A percentile compares a stretch with the other conserved stretches of the same genome.
Evolutionary conservation across 78 protist species (phyloP).

Genomic region (Dictyostelium discoideum): DNA sequence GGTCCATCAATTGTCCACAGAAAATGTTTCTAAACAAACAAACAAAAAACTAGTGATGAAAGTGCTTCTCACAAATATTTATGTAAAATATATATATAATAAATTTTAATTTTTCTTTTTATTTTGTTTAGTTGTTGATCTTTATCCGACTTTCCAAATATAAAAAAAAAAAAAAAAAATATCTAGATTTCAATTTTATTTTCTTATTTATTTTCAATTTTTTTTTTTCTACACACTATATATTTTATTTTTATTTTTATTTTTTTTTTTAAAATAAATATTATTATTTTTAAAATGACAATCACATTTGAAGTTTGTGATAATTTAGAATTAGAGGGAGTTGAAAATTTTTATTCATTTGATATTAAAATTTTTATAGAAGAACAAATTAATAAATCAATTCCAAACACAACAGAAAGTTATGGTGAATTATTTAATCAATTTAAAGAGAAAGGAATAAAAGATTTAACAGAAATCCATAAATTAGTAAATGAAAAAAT

Average conservation of each 20-base stretch:
- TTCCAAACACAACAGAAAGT: not conserved
- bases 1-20: conserved; percentile 93
- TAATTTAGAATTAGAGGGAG: not conserved
- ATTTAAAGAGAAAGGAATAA: not conserved
- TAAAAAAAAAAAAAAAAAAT: no score
- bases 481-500: not conserved
- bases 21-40: conserved; percentile 84
- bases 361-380: not conserved
- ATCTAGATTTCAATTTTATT: no score
- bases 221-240: no score
- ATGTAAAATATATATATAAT: not conserved
- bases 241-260: no score
- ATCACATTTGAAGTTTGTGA: not conserved
- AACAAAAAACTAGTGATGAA: not conserved
- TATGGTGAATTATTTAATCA: not conserved
- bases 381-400: not conserved
- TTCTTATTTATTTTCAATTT: no score
- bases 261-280: not conserved
- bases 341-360: not conserved
- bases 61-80: not conserved
- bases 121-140: not conserved
- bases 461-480: not conserved
- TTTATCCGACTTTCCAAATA: not conserved
- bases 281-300: not conserved
- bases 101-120: no score